Conservation (phyloP, 2,329 filamentous ascomycete species). For the Exutisphaerella laricina region DNA sequence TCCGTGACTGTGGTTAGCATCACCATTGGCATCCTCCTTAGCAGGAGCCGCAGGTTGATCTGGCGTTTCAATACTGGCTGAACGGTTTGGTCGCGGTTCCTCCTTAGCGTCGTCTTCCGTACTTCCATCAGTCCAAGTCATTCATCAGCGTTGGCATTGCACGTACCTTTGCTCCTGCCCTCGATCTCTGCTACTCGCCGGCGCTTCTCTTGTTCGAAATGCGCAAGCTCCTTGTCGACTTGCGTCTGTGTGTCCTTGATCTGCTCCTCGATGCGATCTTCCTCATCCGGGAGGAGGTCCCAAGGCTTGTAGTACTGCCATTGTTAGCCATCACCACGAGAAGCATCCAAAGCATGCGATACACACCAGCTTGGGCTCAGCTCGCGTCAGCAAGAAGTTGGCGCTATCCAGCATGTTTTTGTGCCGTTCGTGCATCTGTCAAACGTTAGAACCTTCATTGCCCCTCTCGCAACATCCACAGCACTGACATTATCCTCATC, state of each 20-base stretch:
- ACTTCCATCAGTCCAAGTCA: too few relatives aligned
- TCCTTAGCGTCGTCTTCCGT: slow-evolving; percentile 4
- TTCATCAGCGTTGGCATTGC: too few relatives aligned
- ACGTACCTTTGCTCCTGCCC: slow-evolving; percentile 7
- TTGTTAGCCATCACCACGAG: background rate
- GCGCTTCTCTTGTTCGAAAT: slow-evolving; percentile 48
- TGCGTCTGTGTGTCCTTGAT: slow-evolving; percentile 57
- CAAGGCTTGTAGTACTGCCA: slow-evolving; percentile 78
- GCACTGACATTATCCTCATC: slow-evolving; percentile 69
- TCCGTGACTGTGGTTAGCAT: slow-evolving; percentile 7
- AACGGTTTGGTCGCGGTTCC: too few relatives aligned
- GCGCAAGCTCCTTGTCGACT: slow-evolving; percentile 60
- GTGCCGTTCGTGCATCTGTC: slow-evolving; percentile 66
- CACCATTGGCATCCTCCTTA: slow-evolving; percentile 1
- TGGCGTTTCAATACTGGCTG: too few relatives aligned
- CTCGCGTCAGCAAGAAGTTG: slow-evolving; percentile 64
- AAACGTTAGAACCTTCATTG: slow-evolving; percentile 40
- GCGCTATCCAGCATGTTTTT: slow-evolving; percentile 65
- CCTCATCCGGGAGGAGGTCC: slow-evolving; percentile 64
- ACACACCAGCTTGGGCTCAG: slow-evolving; percentile 69
- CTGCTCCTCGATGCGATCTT: slow-evolving; percentile 65
- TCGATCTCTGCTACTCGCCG: slow-evolving; percentile 7
- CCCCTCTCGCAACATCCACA: background rate
- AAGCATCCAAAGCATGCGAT: background rate
- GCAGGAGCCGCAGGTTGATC: background rate